Percentiles rank a stretch among this genome's conserved stretches.
These are phyloP conservation scores for Chytriomyces confervae DNA, from an alignment of 192 early-diverging fungal species.

Conservation along the genomic window DNA sequence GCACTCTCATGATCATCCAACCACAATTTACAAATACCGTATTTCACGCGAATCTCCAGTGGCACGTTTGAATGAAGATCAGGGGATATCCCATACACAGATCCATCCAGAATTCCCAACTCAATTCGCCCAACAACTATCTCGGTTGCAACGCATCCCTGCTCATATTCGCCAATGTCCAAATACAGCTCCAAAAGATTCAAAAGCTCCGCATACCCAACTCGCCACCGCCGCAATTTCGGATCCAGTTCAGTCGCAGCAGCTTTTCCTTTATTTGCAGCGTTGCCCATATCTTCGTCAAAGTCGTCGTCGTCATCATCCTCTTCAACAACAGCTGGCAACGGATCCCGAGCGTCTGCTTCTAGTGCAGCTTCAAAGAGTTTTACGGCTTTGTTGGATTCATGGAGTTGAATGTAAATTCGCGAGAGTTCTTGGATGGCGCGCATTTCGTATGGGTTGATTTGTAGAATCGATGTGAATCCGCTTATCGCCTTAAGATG, in stretches of 20 bases:
- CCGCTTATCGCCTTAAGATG: constrained; percentile 61
- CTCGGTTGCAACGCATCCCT: constrained; percentile 73
- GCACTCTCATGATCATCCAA: constrained; percentile 73
- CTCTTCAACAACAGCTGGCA: constrained; percentile 1
- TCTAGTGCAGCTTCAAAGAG: constrained; percentile 47
- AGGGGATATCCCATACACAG: constrained; percentile 8
- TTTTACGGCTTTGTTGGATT: constrained; percentile 60
- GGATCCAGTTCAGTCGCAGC: constrained; percentile 29
- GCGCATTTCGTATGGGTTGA: constrained; percentile 71
- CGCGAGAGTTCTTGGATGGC: constrained; percentile 67
- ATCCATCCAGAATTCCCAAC: not conserved
- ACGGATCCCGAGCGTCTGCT: constrained; percentile 40
- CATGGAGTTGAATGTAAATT: constrained; percentile 58
- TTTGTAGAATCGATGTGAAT: constrained; percentile 61
- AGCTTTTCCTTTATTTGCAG: constrained; percentile 41
- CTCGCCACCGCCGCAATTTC: constrained; percentile 34
- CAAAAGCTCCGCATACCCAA: constrained; percentile 85
- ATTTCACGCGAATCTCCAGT: constrained; percentile 83
- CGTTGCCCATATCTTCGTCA: constrained; percentile 49
- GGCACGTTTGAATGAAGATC: constrained; percentile 61
- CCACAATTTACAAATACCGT: constrained; percentile 80
- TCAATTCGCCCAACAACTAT: constrained; percentile 63
- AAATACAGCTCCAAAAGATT: constrained; percentile 88
- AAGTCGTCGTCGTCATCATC: constrained; percentile 48
- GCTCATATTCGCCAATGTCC: constrained; percentile 76